These are phyloP conservation scores for Aegilops sharonensis DNA, from an alignment of 176 grass and related monocot genomes.

Conservation along the genomic window DNA sequence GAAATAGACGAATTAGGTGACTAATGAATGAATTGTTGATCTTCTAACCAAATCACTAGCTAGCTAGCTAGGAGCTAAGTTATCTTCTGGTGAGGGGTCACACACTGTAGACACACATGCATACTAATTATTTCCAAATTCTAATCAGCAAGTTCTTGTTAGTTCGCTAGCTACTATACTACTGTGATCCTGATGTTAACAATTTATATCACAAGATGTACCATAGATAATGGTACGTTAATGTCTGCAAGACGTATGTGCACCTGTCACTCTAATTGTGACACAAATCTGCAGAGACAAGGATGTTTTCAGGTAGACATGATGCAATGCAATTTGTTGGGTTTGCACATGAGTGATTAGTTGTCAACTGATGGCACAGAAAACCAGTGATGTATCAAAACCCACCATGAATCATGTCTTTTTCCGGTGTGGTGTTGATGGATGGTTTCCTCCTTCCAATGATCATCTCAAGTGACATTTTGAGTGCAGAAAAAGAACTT, in stretches of 20 bases:
- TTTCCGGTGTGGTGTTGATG: conserved; percentile 10
- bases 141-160: neutral
- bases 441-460: neutral
- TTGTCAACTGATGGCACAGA: conserved; percentile 15
- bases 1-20: neutral
- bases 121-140: neutral
- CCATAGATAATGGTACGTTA: neutral
- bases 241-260: neutral
- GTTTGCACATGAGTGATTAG: neutral
- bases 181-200: neutral
- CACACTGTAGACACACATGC: neutral
- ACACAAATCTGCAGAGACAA: too few relatives aligned
- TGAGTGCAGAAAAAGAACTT: conserved; percentile 4
- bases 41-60: neutral
- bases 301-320: conserved; percentile 6
- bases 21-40: neutral
- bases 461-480: conserved; percentile 10
- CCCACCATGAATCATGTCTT: neutral
- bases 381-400: conserved; percentile 7
- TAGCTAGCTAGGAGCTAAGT: neutral
- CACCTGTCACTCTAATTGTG: neutral
- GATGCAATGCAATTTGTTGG: neutral
- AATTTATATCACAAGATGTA: neutral
- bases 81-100: conserved; percentile 17
- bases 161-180: neutral